Conservation (phyloP, 1,284 basidiomycete genomes). For the Macrocybe sp. region DNA sequence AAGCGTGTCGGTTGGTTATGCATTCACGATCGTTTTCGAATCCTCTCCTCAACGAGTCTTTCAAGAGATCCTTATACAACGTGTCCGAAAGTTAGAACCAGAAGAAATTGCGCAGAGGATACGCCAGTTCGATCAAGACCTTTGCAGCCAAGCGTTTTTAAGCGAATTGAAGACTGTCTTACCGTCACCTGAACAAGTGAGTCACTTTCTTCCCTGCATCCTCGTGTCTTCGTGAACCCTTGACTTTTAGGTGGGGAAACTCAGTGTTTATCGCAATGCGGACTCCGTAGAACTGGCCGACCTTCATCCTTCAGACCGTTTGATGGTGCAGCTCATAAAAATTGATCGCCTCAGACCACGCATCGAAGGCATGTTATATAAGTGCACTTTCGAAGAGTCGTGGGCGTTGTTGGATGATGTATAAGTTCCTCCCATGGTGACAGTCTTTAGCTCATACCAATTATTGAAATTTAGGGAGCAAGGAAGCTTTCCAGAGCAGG, state of each 20-base stretch:
- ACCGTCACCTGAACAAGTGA: constrained; percentile 85
- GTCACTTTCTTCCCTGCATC: constrained; percentile 8
- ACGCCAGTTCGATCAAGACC: constrained; percentile 77
- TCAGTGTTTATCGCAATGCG: constrained; percentile 87
- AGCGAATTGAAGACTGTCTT: constrained; percentile 83
- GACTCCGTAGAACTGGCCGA: constrained; percentile 84
- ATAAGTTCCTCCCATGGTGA: constrained; percentile 12
- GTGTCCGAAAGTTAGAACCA: constrained; percentile 75
- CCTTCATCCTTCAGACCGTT: constrained; percentile 90
- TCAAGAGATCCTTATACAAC: constrained; percentile 85
- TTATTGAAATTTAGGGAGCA: constrained; percentile 50
- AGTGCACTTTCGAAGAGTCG: constrained; percentile 80
- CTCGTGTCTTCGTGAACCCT: constrained; percentile 3
- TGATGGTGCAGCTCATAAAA: constrained; percentile 97
- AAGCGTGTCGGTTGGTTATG: constrained; percentile 76
- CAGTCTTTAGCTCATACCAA: constrained; percentile 4
- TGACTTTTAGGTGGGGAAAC: constrained; percentile 70
- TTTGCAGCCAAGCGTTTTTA: constrained; percentile 85
- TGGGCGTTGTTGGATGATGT: constrained; percentile 72
- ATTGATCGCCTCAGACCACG: constrained; percentile 90
- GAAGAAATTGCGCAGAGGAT: constrained; percentile 84
- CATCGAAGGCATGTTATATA: constrained; percentile 93
- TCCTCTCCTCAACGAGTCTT: constrained; percentile 3
- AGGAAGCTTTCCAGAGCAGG: constrained; percentile 80
- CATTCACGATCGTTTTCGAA: background rate